Evolutionary conservation across 2,329 filamentous ascomycete species (phyloP), one percentile per base, ranked within the genome.

Genomic region (Botryotinia globosa): DNA sequence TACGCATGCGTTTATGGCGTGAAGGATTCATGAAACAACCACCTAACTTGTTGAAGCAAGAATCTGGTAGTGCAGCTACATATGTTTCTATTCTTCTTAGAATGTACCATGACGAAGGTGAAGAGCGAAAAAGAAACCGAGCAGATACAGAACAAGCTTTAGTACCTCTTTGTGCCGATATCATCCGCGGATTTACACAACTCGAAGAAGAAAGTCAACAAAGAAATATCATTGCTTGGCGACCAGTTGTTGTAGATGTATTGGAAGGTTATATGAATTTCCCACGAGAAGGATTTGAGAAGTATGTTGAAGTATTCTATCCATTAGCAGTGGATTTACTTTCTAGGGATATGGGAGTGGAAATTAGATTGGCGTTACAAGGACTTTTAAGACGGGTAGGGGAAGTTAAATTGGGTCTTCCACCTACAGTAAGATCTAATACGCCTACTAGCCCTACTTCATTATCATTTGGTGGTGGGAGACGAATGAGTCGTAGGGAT

Each of bases 11-110:
- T 29, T 86, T 99, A 29, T 99, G 97, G 94, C 88, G 94, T 68
- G 96, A 99, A 81, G 96, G 97, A 0, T 99, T 99, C 86, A 99
- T 99, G 96, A 97, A 97, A 83, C 96, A 99, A 81, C 95, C 96
- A 25, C 96, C 96, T 4, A 99, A 99, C 79, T 86, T 99, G 20
- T 87, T 99, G 44, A 99, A 99, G 84, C 96, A 99, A 81, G 96
- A 99, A 83, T 93, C 90, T 74, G 95, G 96, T 58, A 93, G 92
- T 72, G 96, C 96, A 0, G 93, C 93, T 3, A 98, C 97, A 1
- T 99, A 99, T 81, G 94, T 99, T 51, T 92, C 92, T 74, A 99
- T 99, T 76, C 85, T 99, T 42, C 94, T 99, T 83, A 88, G 96
- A 67, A 99, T 99, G 96, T 99, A 97, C 82, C 92, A 93, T 65